Base-by-base conservation (phyloP, 306 rosid genomes). In the Dryas alaskensis region DNA sequence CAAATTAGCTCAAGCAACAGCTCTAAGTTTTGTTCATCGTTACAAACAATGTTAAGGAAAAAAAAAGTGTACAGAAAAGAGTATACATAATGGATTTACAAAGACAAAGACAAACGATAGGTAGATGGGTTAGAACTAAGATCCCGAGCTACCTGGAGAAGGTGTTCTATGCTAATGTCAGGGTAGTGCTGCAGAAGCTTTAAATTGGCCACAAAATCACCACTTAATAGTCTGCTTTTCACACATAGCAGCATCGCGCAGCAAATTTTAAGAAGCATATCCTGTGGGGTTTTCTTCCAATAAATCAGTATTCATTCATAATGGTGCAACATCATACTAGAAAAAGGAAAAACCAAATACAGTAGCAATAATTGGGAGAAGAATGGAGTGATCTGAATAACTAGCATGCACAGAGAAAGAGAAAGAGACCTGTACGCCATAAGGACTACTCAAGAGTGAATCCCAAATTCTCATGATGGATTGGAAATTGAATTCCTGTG, bases 391-490 rank as follows among this genome's bases (percentile, higher is more conserved):
- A 54, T 31, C 14, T 10, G 31, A 25, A 57, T 16, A 62, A 22
- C 62, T 25, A 58, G 13, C 12, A 25, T 11, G 5, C 43, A 14
- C 14, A 39, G 59, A 67, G 67, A 70, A 79, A 17, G 78, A 58
- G 52, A 66, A 51, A 80, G 84, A 60, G 77, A 87, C 97, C 97
- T 88, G 93, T 75, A 86, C 88, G 63, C 93, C 97, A 55, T 82
- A 89, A 79, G 96, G 86, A 66, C 88, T 86, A 58, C 86, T 83
- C 65, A 92, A 67, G 64, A 92, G 83, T 75, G 93, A 83, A 84
- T 92, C 97, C 96, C 96, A 92, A 64, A 92, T 89, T 84, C 96
- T 86, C 82, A 92, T 43, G 64, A 88, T 89, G 73, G 82, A 44
- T 31, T 80, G 89, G 74, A 89, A 88, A 69, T 75, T 78, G 79